Base-by-base conservation (phyloP, 2,329 filamentous ascomycete species). In the Huntiella bhutanensis region DNA sequence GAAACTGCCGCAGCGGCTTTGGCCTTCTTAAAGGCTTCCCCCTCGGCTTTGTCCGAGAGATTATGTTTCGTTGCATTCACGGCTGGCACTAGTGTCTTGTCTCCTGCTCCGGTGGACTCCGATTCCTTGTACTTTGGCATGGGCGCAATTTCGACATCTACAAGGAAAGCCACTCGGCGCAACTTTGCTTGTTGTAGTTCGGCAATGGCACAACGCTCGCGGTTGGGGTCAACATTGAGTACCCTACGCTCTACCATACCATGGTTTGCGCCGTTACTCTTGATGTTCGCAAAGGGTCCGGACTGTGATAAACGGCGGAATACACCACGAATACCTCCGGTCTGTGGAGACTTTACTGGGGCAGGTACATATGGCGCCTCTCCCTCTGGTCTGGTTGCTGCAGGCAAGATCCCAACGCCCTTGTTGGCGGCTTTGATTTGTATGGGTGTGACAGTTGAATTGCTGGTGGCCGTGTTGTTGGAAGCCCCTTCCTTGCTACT, bases 81-180 rank as follows among this genome's bases (percentile, higher is more conserved):
- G 15, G 41, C 2, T 7, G 41, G 28, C 3, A 19, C 15, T 8
- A 4, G 6, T 10, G 10, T 16, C n/a, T 34, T 40, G 13, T 41
- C 33, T 8, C 15, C 17, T 16, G 35, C 10, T 7, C 19, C 35
- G 3, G 8, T 28, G 11, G 38, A 3, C 19, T 43, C 41, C 12
- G 22, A n/a, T 19, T 33, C 35, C 5, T 37, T 28, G 54, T 92
- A 91, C 54, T 75, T 78, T 17, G 87, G 84, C 57, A 84, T 77
- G 0, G 86, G 84, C 3, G 88, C 88, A 56, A 98, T 93, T 60
- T 98, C 91, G 4, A 98, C 87, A 57, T 98, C 91, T 2, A 98
- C 91, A 54, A 84, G 94, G 57, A 98, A 98, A 0, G 88, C 82
- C 0, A 98, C 91, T 45, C 86, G 76, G 46, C 85, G 75, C 50